These are phyloP conservation scores for Neophaeococcomyces aloes DNA, from an alignment of 2,329 filamentous ascomycete genomes.

Conservation along the genomic window DNA sequence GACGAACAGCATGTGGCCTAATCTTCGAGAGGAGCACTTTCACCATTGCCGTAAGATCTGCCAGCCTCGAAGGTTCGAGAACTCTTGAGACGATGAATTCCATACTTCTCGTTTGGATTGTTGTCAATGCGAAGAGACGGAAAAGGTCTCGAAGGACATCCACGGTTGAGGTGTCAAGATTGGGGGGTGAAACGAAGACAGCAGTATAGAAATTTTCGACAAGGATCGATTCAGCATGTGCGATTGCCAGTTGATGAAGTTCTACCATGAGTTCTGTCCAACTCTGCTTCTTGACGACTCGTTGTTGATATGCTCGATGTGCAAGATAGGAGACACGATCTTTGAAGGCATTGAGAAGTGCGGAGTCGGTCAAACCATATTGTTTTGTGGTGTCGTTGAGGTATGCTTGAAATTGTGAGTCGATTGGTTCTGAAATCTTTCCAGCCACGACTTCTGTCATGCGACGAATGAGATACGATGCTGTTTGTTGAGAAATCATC, in stretches of 20 bases:
- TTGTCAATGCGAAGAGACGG: conserved; percentile 54
- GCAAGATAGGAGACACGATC: conserved; percentile 65
- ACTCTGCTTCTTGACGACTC: conserved; percentile 61
- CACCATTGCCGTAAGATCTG: conserved; percentile 31
- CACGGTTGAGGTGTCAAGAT: conserved; percentile 43
- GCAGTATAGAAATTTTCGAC: conserved; percentile 68
- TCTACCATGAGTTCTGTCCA: conserved; percentile 73
- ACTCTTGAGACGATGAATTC: conserved; percentile 64
- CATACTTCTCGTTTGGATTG: conserved; percentile 55
- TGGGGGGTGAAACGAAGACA: conserved; percentile 46
- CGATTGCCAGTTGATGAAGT: conserved; percentile 64
- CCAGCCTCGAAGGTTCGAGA: conserved; percentile 40
- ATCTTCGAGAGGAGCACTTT: conserved; percentile 58
- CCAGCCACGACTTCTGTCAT: conserved; percentile 15
- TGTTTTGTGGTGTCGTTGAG: conserved; percentile 57
- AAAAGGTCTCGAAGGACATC: conserved; percentile 60
- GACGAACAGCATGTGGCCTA: conserved; percentile 57
- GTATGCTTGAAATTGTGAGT: conserved; percentile 55
- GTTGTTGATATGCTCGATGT: conserved; percentile 62
- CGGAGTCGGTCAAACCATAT: conserved; percentile 56
- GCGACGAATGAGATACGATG: conserved; percentile 59
- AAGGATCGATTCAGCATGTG: conserved; percentile 52
- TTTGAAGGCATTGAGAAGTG: conserved; percentile 62
- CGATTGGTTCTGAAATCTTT: conserved; percentile 46
- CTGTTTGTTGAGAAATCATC: conserved; percentile 70